Percentiles rank a stretch among this genome's conserved stretches.
These are phyloP conservation scores for Yamadazyma diospyri DNA, from an alignment of 1,139 yeast genomes.

Conservation along the genomic window DNA sequence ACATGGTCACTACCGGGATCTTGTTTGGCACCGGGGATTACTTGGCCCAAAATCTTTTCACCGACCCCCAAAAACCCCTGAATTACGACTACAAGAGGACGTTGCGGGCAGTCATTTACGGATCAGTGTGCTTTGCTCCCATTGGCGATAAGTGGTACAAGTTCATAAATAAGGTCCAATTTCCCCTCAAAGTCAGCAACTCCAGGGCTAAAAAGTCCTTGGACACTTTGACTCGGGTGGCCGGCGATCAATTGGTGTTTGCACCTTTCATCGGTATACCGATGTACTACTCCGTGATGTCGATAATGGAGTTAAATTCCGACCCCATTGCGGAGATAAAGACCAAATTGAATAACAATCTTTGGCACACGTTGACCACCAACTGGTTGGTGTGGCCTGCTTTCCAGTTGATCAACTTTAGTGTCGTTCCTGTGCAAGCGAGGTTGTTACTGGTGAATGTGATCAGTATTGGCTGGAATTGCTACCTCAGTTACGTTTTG, in stretches of 20 bases:
- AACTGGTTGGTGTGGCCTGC: constrained; percentile 91
- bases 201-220: constrained; percentile 7
- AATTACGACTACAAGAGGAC: constrained; percentile 31
- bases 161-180: constrained; percentile 21
- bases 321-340: constrained; percentile 26
- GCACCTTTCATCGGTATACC: constrained; percentile 74
- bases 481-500: constrained; percentile 51
- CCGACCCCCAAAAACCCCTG: constrained; percentile 13
- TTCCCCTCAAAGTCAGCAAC: constrained; percentile 5
- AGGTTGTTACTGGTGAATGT: constrained; percentile 68
- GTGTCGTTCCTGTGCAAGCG: constrained; percentile 64
- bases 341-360: constrained; percentile 42
- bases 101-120: constrained; percentile 32
- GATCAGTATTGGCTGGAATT: constrained; percentile 81
- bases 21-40: constrained; percentile 42
- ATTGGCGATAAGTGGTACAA: constrained; percentile 42
- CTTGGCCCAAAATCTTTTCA: constrained; percentile 33
- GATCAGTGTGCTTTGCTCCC: constrained; percentile 41
- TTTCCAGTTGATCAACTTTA: constrained; percentile 71
- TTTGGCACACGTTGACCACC: constrained; percentile 58
- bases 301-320: constrained; percentile 50
- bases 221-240: constrained; percentile 48
- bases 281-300: constrained; percentile 64
- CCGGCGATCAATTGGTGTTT: constrained; percentile 69
- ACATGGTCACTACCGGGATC: constrained; percentile 37